These are phyloP conservation scores for Neurospora sp. DNA, from an alignment of 495 filamentous ascomycete species.

Conservation along the genomic window DNA sequence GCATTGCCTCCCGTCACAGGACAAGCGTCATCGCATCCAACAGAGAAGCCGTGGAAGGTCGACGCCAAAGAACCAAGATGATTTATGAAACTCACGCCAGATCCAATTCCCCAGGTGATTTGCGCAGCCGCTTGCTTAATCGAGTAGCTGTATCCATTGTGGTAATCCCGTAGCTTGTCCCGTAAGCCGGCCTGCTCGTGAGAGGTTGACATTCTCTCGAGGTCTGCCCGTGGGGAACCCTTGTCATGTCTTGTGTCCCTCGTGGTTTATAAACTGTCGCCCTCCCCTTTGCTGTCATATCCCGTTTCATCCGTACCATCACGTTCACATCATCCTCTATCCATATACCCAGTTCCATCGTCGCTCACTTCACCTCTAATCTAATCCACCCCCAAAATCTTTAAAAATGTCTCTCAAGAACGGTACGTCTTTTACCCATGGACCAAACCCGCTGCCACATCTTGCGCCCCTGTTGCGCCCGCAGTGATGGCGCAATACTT, in stretches of 20 bases:
- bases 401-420: slow-evolving; percentile 73
- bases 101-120: background rate
- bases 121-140: background rate
- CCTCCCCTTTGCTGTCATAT: background rate
- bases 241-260: background rate
- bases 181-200: background rate
- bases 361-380: background rate
- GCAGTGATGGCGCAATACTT: background rate
- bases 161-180: background rate
- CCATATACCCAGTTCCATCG: background rate
- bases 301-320: background rate
- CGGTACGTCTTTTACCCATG: slow-evolving; percentile 37
- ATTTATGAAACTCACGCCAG: background rate
- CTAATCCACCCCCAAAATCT: background rate
- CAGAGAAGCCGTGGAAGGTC: background rate
- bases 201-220: background rate
- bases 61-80: background rate
- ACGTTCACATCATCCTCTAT: background rate
- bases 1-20: background rate
- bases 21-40: background rate
- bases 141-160: background rate
- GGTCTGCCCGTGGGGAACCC: background rate
- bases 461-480: background rate
- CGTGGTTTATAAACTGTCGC: background rate
- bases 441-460: background rate